Conservation (phyloP, 257 asterid genomes). For the Apocynum venetum region DNA sequence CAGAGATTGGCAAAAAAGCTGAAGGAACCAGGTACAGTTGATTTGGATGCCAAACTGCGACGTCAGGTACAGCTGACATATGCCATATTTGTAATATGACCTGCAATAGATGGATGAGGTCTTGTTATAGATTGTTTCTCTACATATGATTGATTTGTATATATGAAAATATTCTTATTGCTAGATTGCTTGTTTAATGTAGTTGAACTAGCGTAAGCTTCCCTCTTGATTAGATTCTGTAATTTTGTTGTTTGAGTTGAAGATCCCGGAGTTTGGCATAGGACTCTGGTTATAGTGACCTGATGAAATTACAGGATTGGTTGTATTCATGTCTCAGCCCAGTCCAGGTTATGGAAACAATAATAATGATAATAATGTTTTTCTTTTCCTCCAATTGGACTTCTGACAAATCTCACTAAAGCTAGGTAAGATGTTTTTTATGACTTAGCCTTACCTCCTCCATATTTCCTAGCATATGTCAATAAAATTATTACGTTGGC, state of each 20-base stretch:
- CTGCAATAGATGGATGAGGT: background rate
- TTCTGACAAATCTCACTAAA: background rate
- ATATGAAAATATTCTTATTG: background rate
- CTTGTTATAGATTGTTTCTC: background rate
- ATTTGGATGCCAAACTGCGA: constrained; percentile 49
- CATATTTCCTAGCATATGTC: background rate
- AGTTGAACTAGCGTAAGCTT: background rate
- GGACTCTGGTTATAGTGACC: background rate
- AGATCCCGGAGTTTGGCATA: background rate
- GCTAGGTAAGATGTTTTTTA: background rate
- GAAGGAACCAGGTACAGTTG: constrained; percentile 39
- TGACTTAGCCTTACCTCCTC: background rate
- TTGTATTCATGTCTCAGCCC: background rate
- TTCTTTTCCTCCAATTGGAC: background rate
- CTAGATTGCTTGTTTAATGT: background rate
- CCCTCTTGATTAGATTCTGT: background rate
- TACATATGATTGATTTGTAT: background rate
- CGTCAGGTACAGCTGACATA: constrained; percentile 62
- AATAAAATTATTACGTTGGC: background rate
- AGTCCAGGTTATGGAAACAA: background rate
- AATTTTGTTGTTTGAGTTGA: background rate
- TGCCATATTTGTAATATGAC: background rate
- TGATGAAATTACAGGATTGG: background rate
- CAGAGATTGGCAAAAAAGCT: constrained; percentile 51
- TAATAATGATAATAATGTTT: background rate